phyloP scores from a whole-genome alignment of 1,139 yeast genomes.

The Dujonia santamariae region DNA sequence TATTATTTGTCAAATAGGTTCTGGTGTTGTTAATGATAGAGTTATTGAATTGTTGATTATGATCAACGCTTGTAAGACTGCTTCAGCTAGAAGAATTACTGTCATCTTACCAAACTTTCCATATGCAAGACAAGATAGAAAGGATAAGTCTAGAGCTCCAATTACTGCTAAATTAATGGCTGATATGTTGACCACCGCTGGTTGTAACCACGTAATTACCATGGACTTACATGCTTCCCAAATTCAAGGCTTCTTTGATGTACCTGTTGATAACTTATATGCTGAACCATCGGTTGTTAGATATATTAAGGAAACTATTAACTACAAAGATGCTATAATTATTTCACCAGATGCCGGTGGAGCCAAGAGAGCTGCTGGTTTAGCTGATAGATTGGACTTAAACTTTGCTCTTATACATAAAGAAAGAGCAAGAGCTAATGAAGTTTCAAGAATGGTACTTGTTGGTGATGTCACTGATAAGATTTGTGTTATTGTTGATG shows the following conservation, averaged over 20 bases:
- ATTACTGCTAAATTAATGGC: conserved; percentile 79
- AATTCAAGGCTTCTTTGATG: conserved; percentile 78
- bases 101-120: conserved; percentile 81
- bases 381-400: conserved; percentile 73
- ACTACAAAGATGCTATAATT: conserved; percentile 50
- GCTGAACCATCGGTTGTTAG: conserved; percentile 77
- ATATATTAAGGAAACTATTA: conserved; percentile 56
- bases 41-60: conserved; percentile 68
- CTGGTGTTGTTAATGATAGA: conserved; percentile 68
- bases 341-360: conserved; percentile 89
- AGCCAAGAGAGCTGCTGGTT: conserved; percentile 77
- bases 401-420: conserved; percentile 80
- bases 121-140: conserved; percentile 80
- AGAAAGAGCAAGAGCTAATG: conserved; percentile 78
- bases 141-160: conserved; percentile 79
- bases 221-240: conserved; percentile 85
- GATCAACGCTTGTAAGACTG: conserved; percentile 75
- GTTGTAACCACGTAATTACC: conserved; percentile 78
- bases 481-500: conserved; percentile 71
- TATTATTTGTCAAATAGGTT: conserved; percentile 64
- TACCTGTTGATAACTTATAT: conserved; percentile 77
- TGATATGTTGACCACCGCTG: conserved; percentile 72
- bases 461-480: conserved; percentile 77
- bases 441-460: conserved; percentile 69
- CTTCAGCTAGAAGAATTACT: conserved; percentile 76